Evolutionary conservation across 2,329 filamentous ascomycete species (phyloP).

Genomic region (Colletotrichum tamarilloi): DNA sequence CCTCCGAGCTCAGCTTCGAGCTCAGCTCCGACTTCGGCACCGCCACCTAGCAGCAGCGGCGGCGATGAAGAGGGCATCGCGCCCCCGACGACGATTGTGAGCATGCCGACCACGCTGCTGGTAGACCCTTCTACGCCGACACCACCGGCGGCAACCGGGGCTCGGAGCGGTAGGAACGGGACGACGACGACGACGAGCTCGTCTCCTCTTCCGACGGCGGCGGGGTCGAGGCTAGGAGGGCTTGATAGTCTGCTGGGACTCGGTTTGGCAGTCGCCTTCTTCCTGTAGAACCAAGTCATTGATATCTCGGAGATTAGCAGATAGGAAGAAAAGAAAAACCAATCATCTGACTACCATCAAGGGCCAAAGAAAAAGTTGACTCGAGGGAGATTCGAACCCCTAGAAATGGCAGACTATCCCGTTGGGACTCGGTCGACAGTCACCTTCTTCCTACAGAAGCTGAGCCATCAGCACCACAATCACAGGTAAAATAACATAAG

Average conservation of each 20-base stretch:
- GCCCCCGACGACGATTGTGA: conserved; percentile 17
- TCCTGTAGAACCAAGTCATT: neutral
- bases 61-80: conserved; percentile 12
- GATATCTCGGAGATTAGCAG: too few relatives aligned
- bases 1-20: neutral
- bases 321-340: too few relatives aligned
- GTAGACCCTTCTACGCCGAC: conserved; percentile 26
- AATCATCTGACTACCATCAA: too few relatives aligned
- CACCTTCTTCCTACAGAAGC: too few relatives aligned
- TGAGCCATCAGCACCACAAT: too few relatives aligned
- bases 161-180: neutral
- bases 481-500: too few relatives aligned
- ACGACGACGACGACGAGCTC: conserved; percentile 10
- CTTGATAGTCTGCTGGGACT: neutral
- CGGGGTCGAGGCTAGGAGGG: conserved; percentile 1
- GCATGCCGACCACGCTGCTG: conserved; percentile 17
- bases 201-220: conserved; percentile 11
- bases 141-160: conserved; percentile 1
- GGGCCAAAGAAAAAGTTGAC: too few relatives aligned
- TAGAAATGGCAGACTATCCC: too few relatives aligned
- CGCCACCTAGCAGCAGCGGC: neutral
- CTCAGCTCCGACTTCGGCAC: neutral
- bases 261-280: neutral
- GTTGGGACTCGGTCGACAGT: too few relatives aligned
- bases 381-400: too few relatives aligned